A percentile compares a stretch with the other conserved stretches of the same genome.
These are phyloP conservation scores for Auricularia heimuer DNA, from an alignment of 768 basidiomycete species.

Conservation along the genomic window DNA sequence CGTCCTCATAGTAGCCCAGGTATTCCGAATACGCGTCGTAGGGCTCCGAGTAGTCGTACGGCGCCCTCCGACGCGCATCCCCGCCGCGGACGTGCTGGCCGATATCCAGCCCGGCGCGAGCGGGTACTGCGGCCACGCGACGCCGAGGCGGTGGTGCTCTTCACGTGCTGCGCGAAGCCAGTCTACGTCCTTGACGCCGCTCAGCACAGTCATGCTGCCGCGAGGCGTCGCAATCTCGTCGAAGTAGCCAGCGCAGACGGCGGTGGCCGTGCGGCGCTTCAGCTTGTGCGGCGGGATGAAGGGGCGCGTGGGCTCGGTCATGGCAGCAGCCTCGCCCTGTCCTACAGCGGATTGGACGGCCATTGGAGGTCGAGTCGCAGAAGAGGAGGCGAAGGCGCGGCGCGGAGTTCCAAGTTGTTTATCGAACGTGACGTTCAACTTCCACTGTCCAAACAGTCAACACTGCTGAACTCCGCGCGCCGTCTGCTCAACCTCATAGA, in stretches of 20 bases:
- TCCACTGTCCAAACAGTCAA: no score
- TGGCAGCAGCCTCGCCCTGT: no score
- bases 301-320: not conserved
- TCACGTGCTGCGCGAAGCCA: not conserved
- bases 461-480: no score
- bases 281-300: constrained; percentile 23
- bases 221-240: constrained; percentile 26
- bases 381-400: no score
- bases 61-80: not conserved
- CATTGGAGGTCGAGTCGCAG: no score
- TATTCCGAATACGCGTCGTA: not conserved
- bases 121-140: not conserved
- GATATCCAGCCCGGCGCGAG: not conserved
- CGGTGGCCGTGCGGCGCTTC: constrained; percentile 55
- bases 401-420: no score
- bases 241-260: constrained; percentile 66
- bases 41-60: not conserved
- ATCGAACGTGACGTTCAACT: no score
- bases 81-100: not conserved
- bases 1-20: not conserved
- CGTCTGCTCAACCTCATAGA: no score
- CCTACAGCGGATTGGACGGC: no score
- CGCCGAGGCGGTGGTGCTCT: not conserved
- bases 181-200: not conserved
- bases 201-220: not conserved